Conservation (phyloP, 2,329 filamentous ascomycete species). For the Penicillium freii region DNA sequence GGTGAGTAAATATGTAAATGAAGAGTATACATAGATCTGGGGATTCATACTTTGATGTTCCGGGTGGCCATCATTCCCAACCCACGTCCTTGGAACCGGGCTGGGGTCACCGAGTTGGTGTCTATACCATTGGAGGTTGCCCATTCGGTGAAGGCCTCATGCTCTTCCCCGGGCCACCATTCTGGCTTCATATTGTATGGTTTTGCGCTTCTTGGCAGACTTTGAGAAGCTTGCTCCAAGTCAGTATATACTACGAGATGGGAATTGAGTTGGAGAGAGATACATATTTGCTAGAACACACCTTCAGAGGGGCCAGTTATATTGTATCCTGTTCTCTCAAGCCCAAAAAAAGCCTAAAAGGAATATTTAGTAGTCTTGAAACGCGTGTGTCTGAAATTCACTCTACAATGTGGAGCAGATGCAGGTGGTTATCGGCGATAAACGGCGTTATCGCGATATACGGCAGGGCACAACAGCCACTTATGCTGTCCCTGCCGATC, state of each 20-base stretch:
- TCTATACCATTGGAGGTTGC: slow-evolving; percentile 62
- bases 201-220: neutral
- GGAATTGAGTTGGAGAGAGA: neutral
- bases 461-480: slow-evolving; percentile 3
- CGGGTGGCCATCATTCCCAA: slow-evolving; percentile 73
- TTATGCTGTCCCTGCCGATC: slow-evolving; percentile 7
- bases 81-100: slow-evolving; percentile 67
- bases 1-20: slow-evolving; percentile 1
- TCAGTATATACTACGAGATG: slow-evolving; percentile 1
- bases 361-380: neutral
- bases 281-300: slow-evolving; percentile 1
- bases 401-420: slow-evolving; percentile 6
- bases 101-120: slow-evolving; percentile 66
- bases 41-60: slow-evolving; percentile 57
- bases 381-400: slow-evolving; percentile 3
- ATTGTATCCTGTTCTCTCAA: too few species aligned
- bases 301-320: neutral
- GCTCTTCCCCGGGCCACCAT: slow-evolving; percentile 37
- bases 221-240: neutral
- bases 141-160: slow-evolving; percentile 65
- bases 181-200: slow-evolving; percentile 25
- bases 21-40: too few species aligned
- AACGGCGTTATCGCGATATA: slow-evolving; percentile 9
- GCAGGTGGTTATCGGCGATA: slow-evolving; percentile 19
- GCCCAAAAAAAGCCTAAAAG: neutral